Evolutionary conservation across 148 eudicot genomes (phyloP), one percentile per base, ranked within the genome.

Genomic region (Pouteria glomerata): DNA sequence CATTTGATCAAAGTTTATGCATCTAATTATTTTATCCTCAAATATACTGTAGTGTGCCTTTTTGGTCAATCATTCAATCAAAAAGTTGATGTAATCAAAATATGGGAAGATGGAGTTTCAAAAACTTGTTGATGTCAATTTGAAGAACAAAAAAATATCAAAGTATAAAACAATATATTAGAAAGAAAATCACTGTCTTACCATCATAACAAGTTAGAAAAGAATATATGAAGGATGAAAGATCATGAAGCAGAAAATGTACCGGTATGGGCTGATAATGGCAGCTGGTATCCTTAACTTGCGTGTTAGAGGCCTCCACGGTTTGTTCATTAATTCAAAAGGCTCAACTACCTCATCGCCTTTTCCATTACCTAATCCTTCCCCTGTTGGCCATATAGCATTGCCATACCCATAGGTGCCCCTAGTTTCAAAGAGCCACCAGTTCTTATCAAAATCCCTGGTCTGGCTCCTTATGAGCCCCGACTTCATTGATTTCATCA

Each of bases 201-300:
- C n/a, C n/a, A n/a, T n/a, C 7, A 3, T 45, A 45, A 45, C 11
- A 6, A 8, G 50, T 6, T 13, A 45, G 13, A 45, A 7, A 6
- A 6, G 14, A 45, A 6, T 45, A 45, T 13, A n/a, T n/a, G n/a
- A n/a, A n/a, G 12, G 50, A 45, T 19, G 58, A 53, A 24, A 2
- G 24, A 53, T 12, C 15, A 57, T 57, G 16, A 30, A 57, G 61
- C 11, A 57, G 26, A 19, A 4, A 1, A 5, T 29, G 8, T 61
- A 61, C 65, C 65, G 19, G 10, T 61, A 61, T 16, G 65, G 65
- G 24, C 65, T 61, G 8, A 61, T 61, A 61, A 61, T 33, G n/a
- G 41, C 65, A 30, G 39, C n/a, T 3, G 65, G 65, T 30, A 61
- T 61, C 41, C 8, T 31, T 16, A 61, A 8, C 18, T 34, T 61